phyloP scores from a whole-genome alignment of 805 yeast genomes.

The Barnettozyma vustinii region DNA sequence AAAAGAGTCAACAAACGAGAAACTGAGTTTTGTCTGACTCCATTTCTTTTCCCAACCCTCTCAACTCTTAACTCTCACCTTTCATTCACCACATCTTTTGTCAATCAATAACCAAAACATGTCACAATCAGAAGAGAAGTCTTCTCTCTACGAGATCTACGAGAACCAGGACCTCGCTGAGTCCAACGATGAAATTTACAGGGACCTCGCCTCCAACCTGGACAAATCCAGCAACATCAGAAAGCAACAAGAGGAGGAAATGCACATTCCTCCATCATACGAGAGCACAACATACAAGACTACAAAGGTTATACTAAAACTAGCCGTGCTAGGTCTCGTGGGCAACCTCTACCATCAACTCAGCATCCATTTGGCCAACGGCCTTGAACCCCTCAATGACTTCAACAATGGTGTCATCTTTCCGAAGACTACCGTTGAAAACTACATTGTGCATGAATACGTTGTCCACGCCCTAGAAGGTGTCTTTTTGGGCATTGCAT shows the following conservation, averaged over 20 bases:
- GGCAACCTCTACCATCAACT: slow-evolving; percentile 9
- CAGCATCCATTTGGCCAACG: slow-evolving; percentile 1
- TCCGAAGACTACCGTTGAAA: not conserved
- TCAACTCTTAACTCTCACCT: not conserved
- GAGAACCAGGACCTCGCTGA: slow-evolving; percentile 1
- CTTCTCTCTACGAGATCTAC: slow-evolving; percentile 6
- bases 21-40: not conserved
- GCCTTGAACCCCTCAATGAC: slow-evolving; percentile 1
- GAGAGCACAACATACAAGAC: not conserved
- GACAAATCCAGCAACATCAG: slow-evolving; percentile 3
- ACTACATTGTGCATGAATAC: not conserved
- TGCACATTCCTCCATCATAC: not conserved
- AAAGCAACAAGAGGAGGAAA: not conserved
- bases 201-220: slow-evolving; percentile 6
- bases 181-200: slow-evolving; percentile 8
- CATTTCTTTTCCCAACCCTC: not conserved
- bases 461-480: slow-evolving; percentile 44
- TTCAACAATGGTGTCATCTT: not conserved
- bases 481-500: slow-evolving; percentile 47
- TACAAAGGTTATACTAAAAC: not conserved
- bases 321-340: not conserved
- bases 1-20: not conserved
- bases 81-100: not conserved
- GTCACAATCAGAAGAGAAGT: slow-evolving; percentile 8
- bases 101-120: not conserved